Evolutionary conservation across 805 yeast genomes (phyloP), one percentile per base, ranked within the genome.

Genomic region (Huiozyma sinensis): DNA sequence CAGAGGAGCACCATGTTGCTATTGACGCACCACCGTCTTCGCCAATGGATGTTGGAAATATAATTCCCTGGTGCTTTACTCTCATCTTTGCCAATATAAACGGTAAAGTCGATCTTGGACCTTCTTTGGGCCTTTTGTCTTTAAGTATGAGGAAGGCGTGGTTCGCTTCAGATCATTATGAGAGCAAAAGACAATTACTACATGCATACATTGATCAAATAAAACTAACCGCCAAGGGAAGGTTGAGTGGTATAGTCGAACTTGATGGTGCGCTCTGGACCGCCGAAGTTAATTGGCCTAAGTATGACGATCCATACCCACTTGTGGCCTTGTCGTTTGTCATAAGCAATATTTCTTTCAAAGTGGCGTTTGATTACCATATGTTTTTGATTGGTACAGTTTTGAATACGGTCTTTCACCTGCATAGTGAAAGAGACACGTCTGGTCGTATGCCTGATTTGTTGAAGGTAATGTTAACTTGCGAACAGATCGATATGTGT

Each of bases 341-440:
- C 0, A 57, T 87, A 31, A 77, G 68, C 1, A 64, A 69, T 4
- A 52, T 85, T 17, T 77, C 79, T 28, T 53, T 75, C 2, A 83
- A 82, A 54, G 65, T 80, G 5, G 79, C 88, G 0, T 78, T 90
- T 53, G 97, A 92, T 58, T 87, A 79, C 58, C 96, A 90, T 57
- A 76, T 85, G 12, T 88, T 92, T 59, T 73, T 85, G 32, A 73
- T 90, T 39, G 75, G 79, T 2, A 69, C 71, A 11, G 59, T 82
- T 17, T 61, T 67, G 6, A 64, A 66, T 1, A 64, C 77, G 28
- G 64, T 71, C 9, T 61, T 82, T 11, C 77, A 76, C 28, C 66
- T 87, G 13, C 80, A 73, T 58, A 92, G 90, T 58, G 85, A 82
- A 53, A 75, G 77, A 51, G 81, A 73, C 39, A 47, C 53, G 1